Evolutionary conservation across 2,329 filamentous ascomycete species (phyloP).

Genomic region (Colletotrichum spinosum): DNA sequence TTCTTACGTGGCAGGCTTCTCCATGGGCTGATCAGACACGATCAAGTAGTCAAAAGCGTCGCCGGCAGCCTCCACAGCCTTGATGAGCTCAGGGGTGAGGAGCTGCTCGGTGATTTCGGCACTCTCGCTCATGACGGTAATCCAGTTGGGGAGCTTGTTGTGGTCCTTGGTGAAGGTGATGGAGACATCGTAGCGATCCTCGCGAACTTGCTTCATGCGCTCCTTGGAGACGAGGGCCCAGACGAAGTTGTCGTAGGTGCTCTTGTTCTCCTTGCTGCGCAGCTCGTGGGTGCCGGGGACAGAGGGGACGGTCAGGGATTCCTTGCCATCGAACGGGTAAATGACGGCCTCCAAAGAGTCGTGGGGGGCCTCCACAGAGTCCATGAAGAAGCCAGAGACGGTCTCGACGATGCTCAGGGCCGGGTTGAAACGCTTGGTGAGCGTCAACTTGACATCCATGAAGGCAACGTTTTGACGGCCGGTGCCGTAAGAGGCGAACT

Average conservation of each 20-base stretch:
- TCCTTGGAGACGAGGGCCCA: slow-evolving; percentile 97
- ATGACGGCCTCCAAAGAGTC: slow-evolving; percentile 82
- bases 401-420: slow-evolving; percentile 71
- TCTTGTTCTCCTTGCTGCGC: slow-evolving; percentile 69
- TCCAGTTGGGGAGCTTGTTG: slow-evolving; percentile 88
- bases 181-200: slow-evolving; percentile 94
- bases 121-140: slow-evolving; percentile 96
- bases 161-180: slow-evolving; percentile 95
- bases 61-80: slow-evolving; percentile 82
- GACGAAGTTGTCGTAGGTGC: slow-evolving; percentile 88
- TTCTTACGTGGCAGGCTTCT: slow-evolving; percentile 85
- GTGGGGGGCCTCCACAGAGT: slow-evolving; percentile 74
- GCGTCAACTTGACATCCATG: slow-evolving; percentile 83
- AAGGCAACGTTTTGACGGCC: slow-evolving; percentile 95
- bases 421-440: slow-evolving; percentile 91
- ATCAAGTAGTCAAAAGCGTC: slow-evolving; percentile 88
- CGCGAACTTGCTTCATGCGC: slow-evolving; percentile 87
- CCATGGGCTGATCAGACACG: slow-evolving; percentile 87
- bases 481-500: slow-evolving; percentile 89
- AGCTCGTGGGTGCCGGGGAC: slow-evolving; percentile 70
- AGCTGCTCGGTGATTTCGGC: slow-evolving; percentile 92
- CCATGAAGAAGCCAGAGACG: slow-evolving; percentile 80
- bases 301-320: slow-evolving; percentile 79
- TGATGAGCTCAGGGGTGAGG: slow-evolving; percentile 87
- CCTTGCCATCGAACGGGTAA: slow-evolving; percentile 93